Base-by-base conservation (phyloP, 2,329 filamentous ascomycete species). In the Teratosphaeria pseudoeucalypti region DNA sequence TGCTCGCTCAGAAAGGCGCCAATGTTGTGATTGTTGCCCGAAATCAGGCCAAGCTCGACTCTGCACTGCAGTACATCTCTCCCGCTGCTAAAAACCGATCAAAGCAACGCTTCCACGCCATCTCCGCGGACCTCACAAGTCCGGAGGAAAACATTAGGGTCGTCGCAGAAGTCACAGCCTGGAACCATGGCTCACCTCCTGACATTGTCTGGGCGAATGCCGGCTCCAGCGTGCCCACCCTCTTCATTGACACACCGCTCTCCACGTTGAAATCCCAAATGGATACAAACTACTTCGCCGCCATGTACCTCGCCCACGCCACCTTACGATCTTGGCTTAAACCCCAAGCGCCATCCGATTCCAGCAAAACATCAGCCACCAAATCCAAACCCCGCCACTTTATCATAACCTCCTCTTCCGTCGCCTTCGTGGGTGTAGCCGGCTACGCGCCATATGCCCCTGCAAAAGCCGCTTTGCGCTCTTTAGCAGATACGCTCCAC, bases 151-250 rank as follows among this genome's bases (percentile, higher is more conserved):
- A 89, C 56, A 77, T 78, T 2, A 78, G 84, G 49, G 79, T 96
- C 47, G 76, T 97, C 57, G 77, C 79, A 43, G 85, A 95, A 72
- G 86, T 86, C 54, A 88, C 83, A 2, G 74, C 78, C 26, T 96
- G 91, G 91, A 96, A 96, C 76, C 77, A 85, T 64, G 85, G 83
- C 58, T 73, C 77, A 27, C 74, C 85, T 32, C 89, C 90, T 0
- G 92, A 97, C 71, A 81, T 96, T 59, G 88, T 97, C 37, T 97
- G 94, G 91, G 92, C 90, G 71, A 82, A 91, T 56, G 92, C 92
- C 2, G 92, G 92, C 61, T 79, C 83, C 64, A 83, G 88, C 6
- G 80, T 79, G 16, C 92, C 92, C 0, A 81, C 83, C 39, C 86
- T 95, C 62, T 95, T 92, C 77, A 74, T 89, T 64, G 89, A 96